Evolutionary conservation across 768 basidiomycete species (phyloP).

Genomic region (Podaxis sp.): DNA sequence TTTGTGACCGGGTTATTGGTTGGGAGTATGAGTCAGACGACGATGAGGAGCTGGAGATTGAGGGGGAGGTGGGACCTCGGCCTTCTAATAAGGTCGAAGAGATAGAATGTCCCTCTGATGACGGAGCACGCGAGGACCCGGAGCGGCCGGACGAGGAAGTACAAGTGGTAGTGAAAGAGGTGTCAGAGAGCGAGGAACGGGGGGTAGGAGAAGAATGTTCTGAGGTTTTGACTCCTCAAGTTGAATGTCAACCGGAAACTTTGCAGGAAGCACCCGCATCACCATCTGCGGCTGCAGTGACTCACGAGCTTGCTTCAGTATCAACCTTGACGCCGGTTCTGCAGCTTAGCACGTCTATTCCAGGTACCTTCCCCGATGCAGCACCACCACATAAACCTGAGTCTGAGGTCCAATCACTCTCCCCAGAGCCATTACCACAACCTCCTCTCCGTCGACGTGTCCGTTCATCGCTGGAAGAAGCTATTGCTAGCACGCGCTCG

Average conservation of each 20-base stretch:
- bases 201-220: neutral
- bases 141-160: neutral
- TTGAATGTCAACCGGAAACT: neutral
- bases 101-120: neutral
- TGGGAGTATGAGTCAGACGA: neutral
- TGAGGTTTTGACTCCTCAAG: neutral
- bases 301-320: neutral
- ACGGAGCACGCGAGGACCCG: neutral
- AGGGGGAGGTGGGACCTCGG: neutral
- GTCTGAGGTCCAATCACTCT: neutral
- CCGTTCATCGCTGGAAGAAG: slow-evolving; percentile 7
- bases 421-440: slow-evolving; percentile 9
- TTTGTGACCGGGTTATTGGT: neutral
- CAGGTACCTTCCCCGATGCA: slow-evolving; percentile 24
- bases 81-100: neutral
- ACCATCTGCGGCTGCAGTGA: neutral
- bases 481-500: slow-evolving; percentile 23
- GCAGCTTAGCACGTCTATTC: slow-evolving; percentile 20
- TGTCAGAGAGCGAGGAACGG: neutral
- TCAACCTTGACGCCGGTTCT: neutral
- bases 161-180: neutral
- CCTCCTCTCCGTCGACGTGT: slow-evolving; percentile 9
- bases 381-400: neutral
- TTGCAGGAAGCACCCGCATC: neutral
- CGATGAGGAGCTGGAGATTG: neutral